Evolutionary conservation across 2,329 filamentous ascomycete genomes (phyloP).

Genomic region (Shiraia sp.): DNA sequence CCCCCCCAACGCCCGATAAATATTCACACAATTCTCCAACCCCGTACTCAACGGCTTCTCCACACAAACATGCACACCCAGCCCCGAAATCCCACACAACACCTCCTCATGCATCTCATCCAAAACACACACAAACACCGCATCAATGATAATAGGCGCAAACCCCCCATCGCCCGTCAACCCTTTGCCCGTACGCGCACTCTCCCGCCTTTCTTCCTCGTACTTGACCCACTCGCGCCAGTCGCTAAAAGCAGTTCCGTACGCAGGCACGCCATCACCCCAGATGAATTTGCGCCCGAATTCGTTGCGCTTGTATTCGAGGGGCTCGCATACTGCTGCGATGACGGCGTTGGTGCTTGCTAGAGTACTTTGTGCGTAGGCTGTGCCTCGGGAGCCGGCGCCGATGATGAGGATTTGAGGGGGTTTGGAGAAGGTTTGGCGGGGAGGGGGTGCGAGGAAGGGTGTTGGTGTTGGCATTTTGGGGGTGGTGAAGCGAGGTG

Average conservation of each 20-base stretch:
- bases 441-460: slow-evolving; percentile 21
- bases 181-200: slow-evolving; percentile 29
- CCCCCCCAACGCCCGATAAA: slow-evolving; percentile 62
- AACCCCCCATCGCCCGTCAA: slow-evolving; percentile 24
- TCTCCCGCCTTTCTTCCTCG: slow-evolving; percentile 65
- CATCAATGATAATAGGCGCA: slow-evolving; percentile 47
- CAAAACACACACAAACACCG: slow-evolving; percentile 73
- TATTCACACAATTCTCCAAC: slow-evolving; percentile 75
- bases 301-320: slow-evolving; percentile 72
- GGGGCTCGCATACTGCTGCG: slow-evolving; percentile 79
- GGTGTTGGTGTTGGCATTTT: slow-evolving; percentile 2
- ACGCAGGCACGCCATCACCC: slow-evolving; percentile 54
- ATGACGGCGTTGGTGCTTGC: slow-evolving; percentile 60
- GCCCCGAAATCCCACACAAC: slow-evolving; percentile 70
- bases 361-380: slow-evolving; percentile 36
- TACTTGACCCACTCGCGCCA: slow-evolving; percentile 79
- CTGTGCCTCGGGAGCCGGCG: slow-evolving; percentile 43
- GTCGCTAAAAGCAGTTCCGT: slow-evolving; percentile 70
- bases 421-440: slow-evolving; percentile 24
- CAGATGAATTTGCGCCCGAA: slow-evolving; percentile 77
- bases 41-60: slow-evolving; percentile 91
- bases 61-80: slow-evolving; percentile 81
- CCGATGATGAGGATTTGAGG: slow-evolving; percentile 45
- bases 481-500: not conserved
- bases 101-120: slow-evolving; percentile 89